Base-by-base conservation (phyloP, 2,329 filamentous ascomycete species). In the Neonectria hederae region DNA sequence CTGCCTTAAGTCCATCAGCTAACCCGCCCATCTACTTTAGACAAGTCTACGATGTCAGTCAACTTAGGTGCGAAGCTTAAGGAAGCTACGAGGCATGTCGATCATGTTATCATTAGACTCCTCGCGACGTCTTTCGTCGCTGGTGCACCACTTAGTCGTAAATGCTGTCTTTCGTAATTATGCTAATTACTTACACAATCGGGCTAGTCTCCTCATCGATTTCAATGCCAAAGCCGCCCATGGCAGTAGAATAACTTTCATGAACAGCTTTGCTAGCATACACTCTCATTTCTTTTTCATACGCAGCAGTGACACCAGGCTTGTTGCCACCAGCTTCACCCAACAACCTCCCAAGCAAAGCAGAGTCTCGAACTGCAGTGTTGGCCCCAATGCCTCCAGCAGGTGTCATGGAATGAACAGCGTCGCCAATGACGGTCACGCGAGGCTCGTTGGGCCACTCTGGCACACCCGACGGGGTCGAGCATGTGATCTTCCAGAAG, bases 401-500 rank as follows among this genome's bases (percentile, higher is more conserved):
- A 0, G 87, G 86, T 0, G 85, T 88, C 86, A 88, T 88, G 0
- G 81, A 82, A 65, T 88, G 86, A 3, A 76, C 85, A 0, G 86
- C 86, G 68, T 89, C 86, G 1, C 87, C 87, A 58, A 89, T 84
- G 0, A 88, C 79, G 0, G 86, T 88, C 10, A 88, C 86, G 0
- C 87, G 81, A 0, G 84, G 81, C 57, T 88, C 83, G 48, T 87
- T 89, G 9, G 77, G 69, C 88, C 88, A 90, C 48, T 84, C 80
- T 0, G 88, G 88, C 0, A 90, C 86, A 1, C 87, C 87, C 0
- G 80, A 80, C 0, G 87, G 88, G 0, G 81, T 83, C 0, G 87
- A 89, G 67, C 86, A 90, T 2, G 87, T 89, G 52, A 90, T 89
- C 69, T 89, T 90, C 86, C 87, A 90, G 67, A 90, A 90, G 0